Conservation (phyloP, 805 yeast genomes). For the Cyberlindnera misumaiensis region DNA sequence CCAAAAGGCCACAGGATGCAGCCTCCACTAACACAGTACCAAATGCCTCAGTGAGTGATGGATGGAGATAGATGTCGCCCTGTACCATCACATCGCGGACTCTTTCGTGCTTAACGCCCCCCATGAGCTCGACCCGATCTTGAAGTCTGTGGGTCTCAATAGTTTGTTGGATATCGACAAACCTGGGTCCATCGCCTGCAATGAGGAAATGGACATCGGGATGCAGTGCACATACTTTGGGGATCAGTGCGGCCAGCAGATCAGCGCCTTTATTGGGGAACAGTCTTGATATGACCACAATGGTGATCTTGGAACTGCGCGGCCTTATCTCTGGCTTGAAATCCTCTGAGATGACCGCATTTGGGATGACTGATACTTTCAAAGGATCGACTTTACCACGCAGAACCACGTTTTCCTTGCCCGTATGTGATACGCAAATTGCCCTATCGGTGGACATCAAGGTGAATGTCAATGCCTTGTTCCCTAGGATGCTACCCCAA, state of each 20-base stretch:
- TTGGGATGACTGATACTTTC: slow-evolving; percentile 85
- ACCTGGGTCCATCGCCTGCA: slow-evolving; percentile 97
- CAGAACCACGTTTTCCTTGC: slow-evolving; percentile 91
- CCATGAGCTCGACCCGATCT: slow-evolving; percentile 78
- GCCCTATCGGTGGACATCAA: slow-evolving; percentile 84
- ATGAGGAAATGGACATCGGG: slow-evolving; percentile 69
- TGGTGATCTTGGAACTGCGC: slow-evolving; percentile 45
- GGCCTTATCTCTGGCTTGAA: slow-evolving; percentile 45
- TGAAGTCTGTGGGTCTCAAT: slow-evolving; percentile 80
- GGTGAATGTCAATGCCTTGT: slow-evolving; percentile 78
- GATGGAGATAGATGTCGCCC: slow-evolving; percentile 91
- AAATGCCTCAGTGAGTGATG: slow-evolving; percentile 93
- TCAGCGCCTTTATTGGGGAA: slow-evolving; percentile 98
- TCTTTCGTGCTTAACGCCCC: slow-evolving; percentile 85
- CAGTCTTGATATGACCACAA: slow-evolving; percentile 84
- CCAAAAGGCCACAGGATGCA: slow-evolving; percentile 88
- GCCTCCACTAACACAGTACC: slow-evolving; percentile 98
- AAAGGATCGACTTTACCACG: slow-evolving; percentile 78
- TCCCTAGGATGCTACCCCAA: slow-evolving; percentile 75
- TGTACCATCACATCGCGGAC: slow-evolving; percentile 89
- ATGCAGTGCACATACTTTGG: slow-evolving; percentile 62
- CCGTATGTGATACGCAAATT: slow-evolving; percentile 94
- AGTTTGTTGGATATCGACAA: slow-evolving; percentile 91
- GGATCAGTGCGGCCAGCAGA: slow-evolving; percentile 74
- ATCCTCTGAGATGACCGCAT: slow-evolving; percentile 84